Conservation (phyloP, 495 filamentous ascomycete genomes). For the Daldinia childiae region DNA sequence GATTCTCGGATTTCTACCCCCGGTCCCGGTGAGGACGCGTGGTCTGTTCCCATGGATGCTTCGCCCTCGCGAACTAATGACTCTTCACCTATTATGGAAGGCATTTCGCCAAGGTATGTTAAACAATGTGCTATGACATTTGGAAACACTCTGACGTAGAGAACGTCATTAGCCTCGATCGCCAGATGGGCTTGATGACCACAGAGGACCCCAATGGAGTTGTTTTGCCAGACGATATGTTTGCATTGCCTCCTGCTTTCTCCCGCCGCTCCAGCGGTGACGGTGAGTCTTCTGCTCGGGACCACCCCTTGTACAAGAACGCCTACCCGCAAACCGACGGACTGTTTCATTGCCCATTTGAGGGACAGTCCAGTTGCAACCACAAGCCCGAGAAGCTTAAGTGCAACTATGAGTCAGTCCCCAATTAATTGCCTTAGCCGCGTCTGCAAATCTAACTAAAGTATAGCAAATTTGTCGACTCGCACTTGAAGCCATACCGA, state of each 20-base stretch:
- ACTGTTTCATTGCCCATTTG: slow-evolving; percentile 90
- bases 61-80: slow-evolving; percentile 57
- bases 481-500: slow-evolving; percentile 91
- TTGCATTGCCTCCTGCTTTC: slow-evolving; percentile 56
- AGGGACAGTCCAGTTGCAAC: slow-evolving; percentile 76
- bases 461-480: slow-evolving; percentile 90
- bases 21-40: slow-evolving; percentile 56
- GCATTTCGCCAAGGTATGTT: slow-evolving; percentile 63
- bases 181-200: slow-evolving; percentile 52
- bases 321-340: slow-evolving; percentile 72
- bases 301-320: slow-evolving; percentile 80
- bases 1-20: slow-evolving; percentile 61
- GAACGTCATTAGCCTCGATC: slow-evolving; percentile 46
- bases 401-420: slow-evolving; percentile 93
- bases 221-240: slow-evolving; percentile 53
- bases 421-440: slow-evolving; percentile 22
- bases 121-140: slow-evolving; percentile 30
- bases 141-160: slow-evolving; percentile 43
- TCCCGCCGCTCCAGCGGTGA: slow-evolving; percentile 59
- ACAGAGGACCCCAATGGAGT: slow-evolving; percentile 56
- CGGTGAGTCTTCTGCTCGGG: slow-evolving; percentile 71
- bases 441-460: slow-evolving; percentile 48
- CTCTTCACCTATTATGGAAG: slow-evolving; percentile 57
- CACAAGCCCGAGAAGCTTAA: slow-evolving; percentile 91
- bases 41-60: slow-evolving; percentile 54